phyloP scores from a whole-genome alignment of 371 early-diverging fungal species.

The Nematocida minor region DNA sequence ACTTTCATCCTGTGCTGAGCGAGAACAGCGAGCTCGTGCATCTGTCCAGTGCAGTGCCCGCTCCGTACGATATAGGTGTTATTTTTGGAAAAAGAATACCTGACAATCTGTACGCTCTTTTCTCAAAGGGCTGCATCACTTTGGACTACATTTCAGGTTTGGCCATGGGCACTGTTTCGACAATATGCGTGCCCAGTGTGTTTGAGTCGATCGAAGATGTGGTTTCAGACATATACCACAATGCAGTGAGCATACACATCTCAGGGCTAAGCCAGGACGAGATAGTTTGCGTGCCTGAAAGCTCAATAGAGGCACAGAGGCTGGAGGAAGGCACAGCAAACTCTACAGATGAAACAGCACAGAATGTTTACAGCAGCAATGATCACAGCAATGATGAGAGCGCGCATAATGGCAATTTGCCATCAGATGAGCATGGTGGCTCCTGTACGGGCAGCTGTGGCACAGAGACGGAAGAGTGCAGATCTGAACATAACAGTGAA shows the following conservation, averaged over 20 bases:
- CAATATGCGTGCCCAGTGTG: not conserved
- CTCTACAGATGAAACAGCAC: too few species aligned
- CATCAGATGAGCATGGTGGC: too few species aligned
- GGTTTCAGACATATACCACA: not conserved
- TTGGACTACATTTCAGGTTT: constrained; percentile 20
- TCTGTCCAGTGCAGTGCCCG: not conserved
- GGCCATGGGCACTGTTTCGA: not conserved
- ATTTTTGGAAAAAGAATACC: constrained; percentile 53
- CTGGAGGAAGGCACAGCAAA: not conserved
- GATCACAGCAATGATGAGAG: too few species aligned
- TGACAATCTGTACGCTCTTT: not conserved
- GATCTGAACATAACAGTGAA: not conserved
- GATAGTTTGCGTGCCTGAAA: not conserved
- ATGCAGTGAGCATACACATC: not conserved
- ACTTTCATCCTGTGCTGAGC: constrained; percentile 58
- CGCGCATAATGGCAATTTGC: too few species aligned
- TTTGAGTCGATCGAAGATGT: not conserved
- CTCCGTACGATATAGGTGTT: constrained; percentile 42
- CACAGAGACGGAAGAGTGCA: not conserved
- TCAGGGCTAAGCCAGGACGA: not conserved
- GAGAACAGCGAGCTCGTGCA: constrained; percentile 46
- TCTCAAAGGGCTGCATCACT: not conserved
- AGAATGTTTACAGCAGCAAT: too few species aligned
- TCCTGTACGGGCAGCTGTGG: too few species aligned
- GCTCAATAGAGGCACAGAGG: not conserved